Percentiles rank a stretch among this genome's conserved stretches.
phyloP scores from a whole-genome alignment of 2,329 filamentous ascomycete species.

The Cryphonectria carpinicola region DNA sequence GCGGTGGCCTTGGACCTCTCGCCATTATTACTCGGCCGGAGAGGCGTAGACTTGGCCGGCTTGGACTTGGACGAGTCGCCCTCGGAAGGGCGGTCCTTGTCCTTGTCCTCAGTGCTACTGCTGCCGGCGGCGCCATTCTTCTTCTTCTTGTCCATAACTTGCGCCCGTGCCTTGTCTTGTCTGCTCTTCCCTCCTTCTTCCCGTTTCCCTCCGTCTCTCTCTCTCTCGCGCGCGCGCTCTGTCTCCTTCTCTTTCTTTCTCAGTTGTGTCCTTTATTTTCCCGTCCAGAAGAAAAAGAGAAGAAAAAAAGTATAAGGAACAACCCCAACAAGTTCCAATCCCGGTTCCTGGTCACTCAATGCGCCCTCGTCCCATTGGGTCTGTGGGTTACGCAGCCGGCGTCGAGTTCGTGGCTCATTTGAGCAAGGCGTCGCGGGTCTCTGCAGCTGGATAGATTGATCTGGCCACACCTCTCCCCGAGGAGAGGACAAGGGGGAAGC shows the following conservation, averaged over 20 bases:
- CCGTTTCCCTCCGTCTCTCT: neutral
- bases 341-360: slow-evolving; percentile 41
- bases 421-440: slow-evolving; percentile 45
- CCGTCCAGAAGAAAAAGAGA: neutral
- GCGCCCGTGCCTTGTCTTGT: slow-evolving; percentile 26
- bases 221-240: neutral
- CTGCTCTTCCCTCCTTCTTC: neutral
- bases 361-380: slow-evolving; percentile 47
- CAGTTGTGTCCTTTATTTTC: slow-evolving; percentile 7
- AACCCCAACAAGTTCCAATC: slow-evolving; percentile 34
- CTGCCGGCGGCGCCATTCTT: slow-evolving; percentile 40
- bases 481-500: neutral
- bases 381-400: slow-evolving; percentile 48
- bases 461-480: slow-evolving; percentile 37
- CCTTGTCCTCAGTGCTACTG: slow-evolving; percentile 33
- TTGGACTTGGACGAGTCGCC: slow-evolving; percentile 42
- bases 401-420: slow-evolving; percentile 48
- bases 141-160: slow-evolving; percentile 40
- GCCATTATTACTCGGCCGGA: slow-evolving; percentile 19
- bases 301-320: slow-evolving; percentile 25
- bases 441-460: slow-evolving; percentile 43
- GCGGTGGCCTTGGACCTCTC: slow-evolving; percentile 24
- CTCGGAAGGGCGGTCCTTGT: slow-evolving; percentile 46
- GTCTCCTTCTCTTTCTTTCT: neutral
- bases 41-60: slow-evolving; percentile 28